A percentile compares a stretch with the other conserved stretches of the same genome.
These are phyloP conservation scores for Metschnikowia matae DNA, from an alignment of 805 yeast species.

Conservation along the genomic window DNA sequence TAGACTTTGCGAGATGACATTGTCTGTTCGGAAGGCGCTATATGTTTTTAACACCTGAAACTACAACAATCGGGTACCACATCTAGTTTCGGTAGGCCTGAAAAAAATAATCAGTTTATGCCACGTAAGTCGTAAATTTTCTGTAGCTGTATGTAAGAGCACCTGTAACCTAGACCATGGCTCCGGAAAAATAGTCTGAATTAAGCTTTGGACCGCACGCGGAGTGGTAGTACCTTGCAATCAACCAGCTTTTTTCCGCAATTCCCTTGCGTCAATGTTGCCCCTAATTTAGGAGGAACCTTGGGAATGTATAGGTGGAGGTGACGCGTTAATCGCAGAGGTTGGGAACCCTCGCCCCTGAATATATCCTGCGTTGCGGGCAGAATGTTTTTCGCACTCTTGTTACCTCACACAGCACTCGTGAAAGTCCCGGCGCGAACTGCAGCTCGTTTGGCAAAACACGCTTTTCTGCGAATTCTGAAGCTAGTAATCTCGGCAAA, in stretches of 20 bases:
- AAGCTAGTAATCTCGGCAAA: conserved; percentile 4
- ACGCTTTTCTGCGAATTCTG: conserved; percentile 6
- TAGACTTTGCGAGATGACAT: neutral
- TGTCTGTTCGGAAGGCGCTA: neutral
- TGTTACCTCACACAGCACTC: neutral
- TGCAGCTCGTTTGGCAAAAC: conserved; percentile 2
- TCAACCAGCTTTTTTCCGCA: neutral
- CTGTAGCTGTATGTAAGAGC: too few relatives aligned
- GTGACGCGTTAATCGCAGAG: neutral
- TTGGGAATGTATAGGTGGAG: neutral
- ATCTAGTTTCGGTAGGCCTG: neutral
- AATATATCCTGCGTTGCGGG: neutral
- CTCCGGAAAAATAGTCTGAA: too few relatives aligned
- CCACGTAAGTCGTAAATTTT: too few relatives aligned
- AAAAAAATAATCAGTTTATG: too few relatives aligned
- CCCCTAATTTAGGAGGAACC: neutral
- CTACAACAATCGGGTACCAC: neutral
- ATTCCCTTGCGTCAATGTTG: neutral
- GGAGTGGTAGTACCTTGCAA: too few relatives aligned
- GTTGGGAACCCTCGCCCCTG: conserved; percentile 2
- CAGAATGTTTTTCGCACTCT: conserved; percentile 1
- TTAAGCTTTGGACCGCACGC: too few relatives aligned
- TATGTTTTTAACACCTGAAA: neutral
- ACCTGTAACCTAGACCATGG: too few relatives aligned
- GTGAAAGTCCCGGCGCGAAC: conserved; percentile 4